phyloP scores from a whole-genome alignment of 2,329 filamentous ascomycete species.

The Pestalotiopsis sp. region DNA sequence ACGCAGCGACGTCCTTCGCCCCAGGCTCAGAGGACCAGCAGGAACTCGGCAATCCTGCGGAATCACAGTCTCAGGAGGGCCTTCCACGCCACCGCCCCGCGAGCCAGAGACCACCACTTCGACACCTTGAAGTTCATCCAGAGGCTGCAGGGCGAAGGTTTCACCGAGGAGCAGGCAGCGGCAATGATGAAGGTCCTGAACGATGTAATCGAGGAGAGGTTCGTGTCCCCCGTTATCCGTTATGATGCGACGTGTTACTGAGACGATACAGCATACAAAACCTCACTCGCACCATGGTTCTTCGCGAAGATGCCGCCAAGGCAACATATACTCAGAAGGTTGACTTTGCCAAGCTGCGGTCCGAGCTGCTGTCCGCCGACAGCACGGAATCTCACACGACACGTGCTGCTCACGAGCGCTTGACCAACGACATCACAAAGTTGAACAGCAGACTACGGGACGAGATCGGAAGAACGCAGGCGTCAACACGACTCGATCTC shows the following conservation, averaged over 20 bases:
- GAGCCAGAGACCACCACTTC: constrained; percentile 85
- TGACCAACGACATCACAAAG: constrained; percentile 94
- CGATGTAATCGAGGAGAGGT: constrained; percentile 96
- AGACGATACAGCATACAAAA: constrained; percentile 76
- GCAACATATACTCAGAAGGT: constrained; percentile 65
- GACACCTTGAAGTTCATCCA: constrained; percentile 98
- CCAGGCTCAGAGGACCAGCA: constrained; percentile 8
- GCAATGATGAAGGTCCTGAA: constrained; percentile 99
- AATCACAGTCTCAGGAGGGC: constrained; percentile 40
- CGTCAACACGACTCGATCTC: constrained; percentile 86
- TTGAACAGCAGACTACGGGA: constrained; percentile 86
- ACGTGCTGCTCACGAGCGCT: constrained; percentile 83
- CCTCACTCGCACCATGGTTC: constrained; percentile 95
- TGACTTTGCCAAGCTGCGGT: constrained; percentile 25
- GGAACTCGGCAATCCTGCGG: constrained; percentile 25
- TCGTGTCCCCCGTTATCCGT: constrained; percentile 11
- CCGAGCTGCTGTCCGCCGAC: constrained; percentile 76
- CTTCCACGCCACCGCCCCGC: constrained; percentile 70
- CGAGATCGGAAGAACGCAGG: constrained; percentile 93
- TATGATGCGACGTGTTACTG: not conserved
- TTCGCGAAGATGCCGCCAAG: constrained; percentile 88
- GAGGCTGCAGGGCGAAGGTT: constrained; percentile 84
- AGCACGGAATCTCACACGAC: constrained; percentile 89
- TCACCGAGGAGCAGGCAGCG: constrained; percentile 91
- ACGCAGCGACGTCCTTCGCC: constrained; percentile 19